These are phyloP conservation scores for Phytophthora pistaciae DNA, from an alignment of 352 stramenopile species.

Conservation along the genomic window DNA sequence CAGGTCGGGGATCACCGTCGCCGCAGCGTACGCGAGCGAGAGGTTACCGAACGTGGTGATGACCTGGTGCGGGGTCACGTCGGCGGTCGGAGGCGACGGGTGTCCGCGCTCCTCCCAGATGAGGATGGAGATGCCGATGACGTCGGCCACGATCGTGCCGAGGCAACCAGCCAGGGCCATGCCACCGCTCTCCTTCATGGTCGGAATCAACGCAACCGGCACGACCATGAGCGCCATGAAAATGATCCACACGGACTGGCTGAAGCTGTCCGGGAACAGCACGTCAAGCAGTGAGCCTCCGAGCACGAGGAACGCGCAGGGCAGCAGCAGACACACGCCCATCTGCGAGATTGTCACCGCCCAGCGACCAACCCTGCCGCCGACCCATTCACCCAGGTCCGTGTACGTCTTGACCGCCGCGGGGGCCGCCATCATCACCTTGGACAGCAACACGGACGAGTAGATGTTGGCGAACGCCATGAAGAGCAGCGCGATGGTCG, in stretches of 20 bases:
- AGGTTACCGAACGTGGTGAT: conserved; percentile 41
- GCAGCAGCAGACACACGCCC: conserved; percentile 32
- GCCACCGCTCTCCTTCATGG: conserved; percentile 33
- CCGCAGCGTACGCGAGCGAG: conserved; percentile 38
- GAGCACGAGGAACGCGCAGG: conserved; percentile 38
- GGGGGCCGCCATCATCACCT: conserved; percentile 28
- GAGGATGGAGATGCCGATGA: conserved; percentile 34
- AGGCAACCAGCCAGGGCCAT: conserved; percentile 37
- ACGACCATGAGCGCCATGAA: conserved; percentile 38
- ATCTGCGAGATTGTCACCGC: conserved; percentile 31
- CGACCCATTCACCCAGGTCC: conserved; percentile 40
- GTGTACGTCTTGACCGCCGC: conserved; percentile 33
- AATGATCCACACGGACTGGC: conserved; percentile 38
- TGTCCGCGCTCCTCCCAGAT: conserved; percentile 26
- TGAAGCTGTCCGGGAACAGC: conserved; percentile 39
- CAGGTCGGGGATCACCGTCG: conserved; percentile 34
- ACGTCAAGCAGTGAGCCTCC: conserved; percentile 34
- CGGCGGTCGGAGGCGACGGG: conserved; percentile 22
- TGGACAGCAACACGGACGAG: conserved; percentile 32
- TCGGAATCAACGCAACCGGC: conserved; percentile 34
- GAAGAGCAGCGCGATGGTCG: conserved; percentile 32
- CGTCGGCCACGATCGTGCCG: conserved; percentile 35
- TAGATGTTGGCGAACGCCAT: conserved; percentile 44
- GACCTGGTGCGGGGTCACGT: conserved; percentile 31
- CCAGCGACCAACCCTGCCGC: conserved; percentile 22